These are phyloP conservation scores for Moelleriella libera DNA, from an alignment of 2,329 filamentous ascomycete species.

Conservation along the genomic window DNA sequence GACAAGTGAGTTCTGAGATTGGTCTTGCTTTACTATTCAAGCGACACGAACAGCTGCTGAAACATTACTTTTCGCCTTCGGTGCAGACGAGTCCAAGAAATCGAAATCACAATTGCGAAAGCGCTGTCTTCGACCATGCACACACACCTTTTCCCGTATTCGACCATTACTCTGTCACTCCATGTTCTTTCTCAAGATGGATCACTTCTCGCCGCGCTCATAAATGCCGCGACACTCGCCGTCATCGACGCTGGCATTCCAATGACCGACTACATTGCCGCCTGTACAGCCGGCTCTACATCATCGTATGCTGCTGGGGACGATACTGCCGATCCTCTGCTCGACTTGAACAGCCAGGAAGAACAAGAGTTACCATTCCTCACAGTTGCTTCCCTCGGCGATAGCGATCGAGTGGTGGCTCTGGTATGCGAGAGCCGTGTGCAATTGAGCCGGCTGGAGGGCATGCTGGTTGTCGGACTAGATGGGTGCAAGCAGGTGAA, in stretches of 20 bases:
- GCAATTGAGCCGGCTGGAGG: constrained; percentile 69
- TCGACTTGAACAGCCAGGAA: constrained; percentile 68
- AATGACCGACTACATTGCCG: constrained; percentile 82
- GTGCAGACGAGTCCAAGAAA: constrained; percentile 60
- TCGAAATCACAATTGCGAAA: constrained; percentile 64
- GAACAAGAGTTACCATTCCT: constrained; percentile 81
- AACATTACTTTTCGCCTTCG: no score
- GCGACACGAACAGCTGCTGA: neutral
- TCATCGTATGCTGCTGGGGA: constrained; percentile 51
- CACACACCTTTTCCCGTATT: constrained; percentile 79
- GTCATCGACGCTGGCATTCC: constrained; percentile 91
- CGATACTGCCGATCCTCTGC: constrained; percentile 58
- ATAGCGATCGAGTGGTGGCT: constrained; percentile 60
- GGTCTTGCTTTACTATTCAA: neutral
- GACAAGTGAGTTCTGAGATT: constrained; percentile 55
- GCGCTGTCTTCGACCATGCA: constrained; percentile 69
- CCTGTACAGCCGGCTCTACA: constrained; percentile 75
- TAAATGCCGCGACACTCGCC: constrained; percentile 85
- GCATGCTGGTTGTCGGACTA: constrained; percentile 83
- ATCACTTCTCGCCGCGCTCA: constrained; percentile 71
- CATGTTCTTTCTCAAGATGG: constrained; percentile 87
- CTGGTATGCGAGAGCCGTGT: constrained; percentile 79
- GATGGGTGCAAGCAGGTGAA: constrained; percentile 84
- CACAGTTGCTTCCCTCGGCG: constrained; percentile 70
- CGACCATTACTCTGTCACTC: constrained; percentile 67